A percentile compares a stretch with the other conserved stretches of the same genome.
Evolutionary conservation across 192 early-diverging fungal species (phyloP).

Genomic region (Paraglomus brasilianum): DNA sequence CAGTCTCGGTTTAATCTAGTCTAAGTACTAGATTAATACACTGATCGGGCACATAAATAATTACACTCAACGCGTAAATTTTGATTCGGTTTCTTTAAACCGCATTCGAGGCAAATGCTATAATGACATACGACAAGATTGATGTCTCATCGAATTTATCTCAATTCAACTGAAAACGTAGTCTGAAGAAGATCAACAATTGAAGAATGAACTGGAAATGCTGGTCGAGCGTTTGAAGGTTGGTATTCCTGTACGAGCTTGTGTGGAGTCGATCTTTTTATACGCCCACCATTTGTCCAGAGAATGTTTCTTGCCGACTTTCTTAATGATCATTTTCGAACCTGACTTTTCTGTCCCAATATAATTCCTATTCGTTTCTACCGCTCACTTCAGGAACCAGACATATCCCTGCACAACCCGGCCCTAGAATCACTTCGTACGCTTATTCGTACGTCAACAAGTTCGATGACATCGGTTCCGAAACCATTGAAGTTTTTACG

Average conservation of each 20-base stretch:
- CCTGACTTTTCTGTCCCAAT: background rate
- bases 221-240: conserved; percentile 90
- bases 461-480: conserved; percentile 99
- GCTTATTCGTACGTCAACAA: conserved; percentile 89
- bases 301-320: background rate
- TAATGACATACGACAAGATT: too few relatives aligned
- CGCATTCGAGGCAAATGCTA: background rate
- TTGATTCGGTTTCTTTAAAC: conserved; percentile 10
- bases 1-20: too few relatives aligned
- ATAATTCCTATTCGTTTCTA: background rate
- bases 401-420: conserved; percentile 74
- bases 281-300: background rate
- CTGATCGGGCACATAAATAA: too few relatives aligned
- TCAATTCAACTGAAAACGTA: conserved; percentile 31
- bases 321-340: background rate
- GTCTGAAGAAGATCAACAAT: conserved; percentile 96
- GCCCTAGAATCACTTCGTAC: conserved; percentile 87
- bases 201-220: conserved; percentile 94
- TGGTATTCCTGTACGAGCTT: conserved; percentile 6
- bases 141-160: too few relatives aligned
- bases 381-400: conserved; percentile 52
- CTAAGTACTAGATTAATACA: too few relatives aligned
- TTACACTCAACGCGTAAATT: background rate
- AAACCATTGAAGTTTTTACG: conserved; percentile 97
- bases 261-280: background rate